Conservation (phyloP, 257 asterid species). For the Forsythia suspensa region DNA sequence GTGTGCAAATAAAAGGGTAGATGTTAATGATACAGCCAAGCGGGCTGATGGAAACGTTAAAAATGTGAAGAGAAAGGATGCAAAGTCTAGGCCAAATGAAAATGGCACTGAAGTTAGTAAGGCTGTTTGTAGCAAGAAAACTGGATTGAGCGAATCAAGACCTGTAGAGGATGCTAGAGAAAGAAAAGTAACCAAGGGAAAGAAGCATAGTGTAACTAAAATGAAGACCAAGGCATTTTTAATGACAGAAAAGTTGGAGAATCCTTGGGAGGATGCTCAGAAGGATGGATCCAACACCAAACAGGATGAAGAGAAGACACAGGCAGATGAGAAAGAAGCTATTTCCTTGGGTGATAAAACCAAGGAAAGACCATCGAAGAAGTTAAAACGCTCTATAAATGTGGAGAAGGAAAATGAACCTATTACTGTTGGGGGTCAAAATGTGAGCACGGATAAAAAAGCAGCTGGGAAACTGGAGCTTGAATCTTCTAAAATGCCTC, state of each 20-base stretch:
- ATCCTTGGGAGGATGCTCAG: slow-evolving; percentile 22
- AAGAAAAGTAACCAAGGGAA: slow-evolving; percentile 33
- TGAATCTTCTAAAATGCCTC: slow-evolving; percentile 24
- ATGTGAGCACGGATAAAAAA: slow-evolving; percentile 24
- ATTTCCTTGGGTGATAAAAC: slow-evolving; percentile 23
- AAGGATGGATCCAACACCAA: slow-evolving; percentile 13
- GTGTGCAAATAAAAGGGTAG: slow-evolving; percentile 16
- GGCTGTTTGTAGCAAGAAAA: slow-evolving; percentile 26
- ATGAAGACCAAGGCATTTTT: slow-evolving; percentile 22
- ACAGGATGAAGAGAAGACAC: slow-evolving; percentile 30
- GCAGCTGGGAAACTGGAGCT: slow-evolving; percentile 26
- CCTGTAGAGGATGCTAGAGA: slow-evolving; percentile 26
- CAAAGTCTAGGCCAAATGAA: slow-evolving; percentile 26
- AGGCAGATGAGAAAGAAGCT: slow-evolving; percentile 28
- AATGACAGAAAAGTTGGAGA: slow-evolving; percentile 20
- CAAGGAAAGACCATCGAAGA: slow-evolving; percentile 38
- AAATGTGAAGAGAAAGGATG: slow-evolving; percentile 18
- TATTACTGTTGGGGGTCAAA: slow-evolving; percentile 21
- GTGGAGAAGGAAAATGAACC: slow-evolving; percentile 55
- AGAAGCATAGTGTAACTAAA: slow-evolving; percentile 45
- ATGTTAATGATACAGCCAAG: slow-evolving; percentile 18
- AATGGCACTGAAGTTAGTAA: slow-evolving; percentile 30
- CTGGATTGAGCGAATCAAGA: slow-evolving; percentile 29
- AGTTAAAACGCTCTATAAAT: slow-evolving; percentile 39
- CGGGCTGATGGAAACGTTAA: slow-evolving; percentile 20